Base-by-base conservation (phyloP, 1,284 basidiomycete species). In the Boletus mariae region DNA sequence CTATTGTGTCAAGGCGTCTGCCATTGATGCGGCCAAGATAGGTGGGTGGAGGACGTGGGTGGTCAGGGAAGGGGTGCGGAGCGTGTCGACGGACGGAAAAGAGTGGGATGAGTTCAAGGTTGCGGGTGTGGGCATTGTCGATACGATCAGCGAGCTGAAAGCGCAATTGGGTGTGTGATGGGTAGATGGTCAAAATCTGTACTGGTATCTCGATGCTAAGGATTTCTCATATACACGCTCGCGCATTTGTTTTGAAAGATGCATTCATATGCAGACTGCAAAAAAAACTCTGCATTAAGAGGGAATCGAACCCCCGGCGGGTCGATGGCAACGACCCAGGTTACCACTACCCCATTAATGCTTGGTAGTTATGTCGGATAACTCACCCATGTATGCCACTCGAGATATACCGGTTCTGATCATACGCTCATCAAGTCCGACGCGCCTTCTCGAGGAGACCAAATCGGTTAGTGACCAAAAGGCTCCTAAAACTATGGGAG, bases 281-380 rank as follows among this genome's bases (percentile, higher is more conserved):
- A 10, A 29, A 31, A 31, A 31, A 31, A 31, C 28, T 20, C 20
- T 83, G 82, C 84, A 84, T 84, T 82, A 84, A 84, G 82, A 64
- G 82, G 80, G 82, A 84, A 84, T 86, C 80, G 82, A 85, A 85
- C 82, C 78, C 82, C 80, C 81, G 80, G 82, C 81, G 80, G 81
- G 80, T 83, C 77, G 77, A 64, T 63, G 62, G 62, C 62, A 64
- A 64, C 62, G 62, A 63, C 62, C 62, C 63, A 63, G 62, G 62
- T 63, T 63, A 63, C 62, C 62, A 64, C 62, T 63, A 63, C 62
- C 62, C 62, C 62, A 63, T 63, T 63, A 63, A 63, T 55, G 56
- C 64, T 20, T 20, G 20, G 20, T 20, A 20, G 20, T 20, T 20
- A 20, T 20, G 20, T 20, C 20, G 20, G 20, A 20, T 20, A 20